Conservation (phyloP, 495 filamentous ascomycete species). For the Penicillium argentinense region DNA sequence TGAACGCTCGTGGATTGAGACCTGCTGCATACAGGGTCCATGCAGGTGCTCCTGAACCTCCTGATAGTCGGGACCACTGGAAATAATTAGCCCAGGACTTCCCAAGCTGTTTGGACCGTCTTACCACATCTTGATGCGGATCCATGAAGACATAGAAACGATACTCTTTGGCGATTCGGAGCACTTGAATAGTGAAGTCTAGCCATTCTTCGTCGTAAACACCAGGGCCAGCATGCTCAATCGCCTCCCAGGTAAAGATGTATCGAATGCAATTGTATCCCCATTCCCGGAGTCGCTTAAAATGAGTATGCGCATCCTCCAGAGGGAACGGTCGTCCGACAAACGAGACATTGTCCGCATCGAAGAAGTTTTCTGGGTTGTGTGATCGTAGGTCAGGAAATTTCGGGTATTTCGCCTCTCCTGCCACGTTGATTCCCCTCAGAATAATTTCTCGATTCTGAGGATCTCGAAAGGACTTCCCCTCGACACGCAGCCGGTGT, state of each 20-base stretch:
- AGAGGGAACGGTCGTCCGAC: slow-evolving; percentile 78
- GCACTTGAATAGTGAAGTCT: slow-evolving; percentile 78
- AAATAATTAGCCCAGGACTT: background rate
- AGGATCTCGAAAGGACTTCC: slow-evolving; percentile 72
- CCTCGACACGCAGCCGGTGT: slow-evolving; percentile 77
- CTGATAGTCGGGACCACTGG: slow-evolving; percentile 90
- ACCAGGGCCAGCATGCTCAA: slow-evolving; percentile 88
- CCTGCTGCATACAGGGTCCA: slow-evolving; percentile 97
- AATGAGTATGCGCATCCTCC: slow-evolving; percentile 82
- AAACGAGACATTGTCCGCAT: slow-evolving; percentile 90
- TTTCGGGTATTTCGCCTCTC: slow-evolving; percentile 75
- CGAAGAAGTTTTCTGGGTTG: slow-evolving; percentile 76
- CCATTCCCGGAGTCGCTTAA: slow-evolving; percentile 79
- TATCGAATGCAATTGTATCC: slow-evolving; percentile 97
- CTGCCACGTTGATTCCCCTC: slow-evolving; percentile 68
- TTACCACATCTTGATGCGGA: slow-evolving; percentile 91
- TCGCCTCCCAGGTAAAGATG: slow-evolving; percentile 97
- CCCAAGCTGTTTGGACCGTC: slow-evolving; percentile 21
- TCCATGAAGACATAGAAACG: slow-evolving; percentile 98
- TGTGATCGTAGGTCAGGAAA: slow-evolving; percentile 79
- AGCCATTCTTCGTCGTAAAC: slow-evolving; percentile 96
- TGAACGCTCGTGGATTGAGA: slow-evolving; percentile 80
- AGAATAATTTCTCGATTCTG: slow-evolving; percentile 67
- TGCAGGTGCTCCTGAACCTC: slow-evolving; percentile 93
- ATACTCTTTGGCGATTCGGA: slow-evolving; percentile 82